phyloP scores from a whole-genome alignment of 805 yeast genomes.

The Ogataea sp. region DNA sequence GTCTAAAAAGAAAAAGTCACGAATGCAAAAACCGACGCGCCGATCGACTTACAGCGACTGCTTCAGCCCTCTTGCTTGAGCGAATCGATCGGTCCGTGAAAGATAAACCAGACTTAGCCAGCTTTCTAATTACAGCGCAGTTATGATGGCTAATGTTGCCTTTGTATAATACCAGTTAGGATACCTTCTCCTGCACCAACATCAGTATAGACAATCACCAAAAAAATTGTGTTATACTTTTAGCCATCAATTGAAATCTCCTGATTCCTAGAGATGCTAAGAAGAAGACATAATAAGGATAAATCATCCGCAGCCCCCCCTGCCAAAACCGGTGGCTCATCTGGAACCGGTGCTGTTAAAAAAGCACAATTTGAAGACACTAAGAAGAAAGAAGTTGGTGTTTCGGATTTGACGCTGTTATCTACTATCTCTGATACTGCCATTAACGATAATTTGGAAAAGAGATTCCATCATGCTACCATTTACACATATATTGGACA shows the following conservation, averaged over 20 bases:
- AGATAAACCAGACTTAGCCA: too few relatives aligned
- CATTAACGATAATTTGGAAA: constrained; percentile 84
- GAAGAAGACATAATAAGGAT: neutral
- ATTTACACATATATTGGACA: constrained; percentile 93
- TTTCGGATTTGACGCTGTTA: constrained; percentile 83
- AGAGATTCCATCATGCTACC: constrained; percentile 80
- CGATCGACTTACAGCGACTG: too few relatives aligned
- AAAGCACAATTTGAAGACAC: constrained; percentile 86
- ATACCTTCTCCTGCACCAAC: too few relatives aligned
- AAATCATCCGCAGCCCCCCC: constrained; percentile 1
- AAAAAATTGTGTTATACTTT: neutral
- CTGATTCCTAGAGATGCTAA: neutral
- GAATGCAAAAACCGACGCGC: too few relatives aligned
- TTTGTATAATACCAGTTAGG: too few relatives aligned
- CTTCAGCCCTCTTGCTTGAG: too few relatives aligned
- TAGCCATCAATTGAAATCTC: neutral
- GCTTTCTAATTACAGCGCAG: too few relatives aligned
- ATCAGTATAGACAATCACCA: too few relatives aligned
- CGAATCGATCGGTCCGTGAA: too few relatives aligned
- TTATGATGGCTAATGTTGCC: too few relatives aligned
- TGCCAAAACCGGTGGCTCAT: constrained; percentile 7
- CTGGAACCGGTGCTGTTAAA: constrained; percentile 35
- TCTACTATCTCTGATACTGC: constrained; percentile 87
- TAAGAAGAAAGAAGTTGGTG: constrained; percentile 97
- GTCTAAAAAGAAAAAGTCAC: too few relatives aligned